phyloP scores from a whole-genome alignment of 129 eudicot genomes.

The Dittrichia graveolens region DNA sequence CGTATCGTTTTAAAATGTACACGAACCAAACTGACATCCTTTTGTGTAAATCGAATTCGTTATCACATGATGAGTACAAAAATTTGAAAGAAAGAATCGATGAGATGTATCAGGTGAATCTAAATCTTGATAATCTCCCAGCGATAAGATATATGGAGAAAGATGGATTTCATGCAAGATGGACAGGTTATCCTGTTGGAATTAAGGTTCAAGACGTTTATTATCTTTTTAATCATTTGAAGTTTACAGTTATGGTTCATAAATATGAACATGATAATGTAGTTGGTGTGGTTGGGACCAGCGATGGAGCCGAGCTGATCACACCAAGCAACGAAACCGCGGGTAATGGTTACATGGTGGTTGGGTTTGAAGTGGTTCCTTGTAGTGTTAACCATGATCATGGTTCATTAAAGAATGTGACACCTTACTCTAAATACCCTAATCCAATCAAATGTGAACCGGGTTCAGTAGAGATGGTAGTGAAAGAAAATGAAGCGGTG shows the following conservation, averaged over 20 bases:
- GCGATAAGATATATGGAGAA: constrained; percentile 38
- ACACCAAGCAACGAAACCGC: constrained; percentile 8
- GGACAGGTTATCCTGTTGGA: constrained; percentile 43
- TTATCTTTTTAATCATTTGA: constrained; percentile 39
- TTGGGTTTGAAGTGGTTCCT: constrained; percentile 45
- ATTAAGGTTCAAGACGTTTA: constrained; percentile 32
- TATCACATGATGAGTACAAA: constrained; percentile 22
- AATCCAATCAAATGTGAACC: constrained; percentile 24
- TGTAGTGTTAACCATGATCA: constrained; percentile 32
- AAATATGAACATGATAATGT: constrained; percentile 33
- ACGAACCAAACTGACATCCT: constrained; percentile 30
- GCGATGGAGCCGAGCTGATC: constrained; percentile 31
- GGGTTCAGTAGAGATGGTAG: constrained; percentile 18
- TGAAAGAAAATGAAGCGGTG: constrained; percentile 30
- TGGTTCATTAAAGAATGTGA: constrained; percentile 21
- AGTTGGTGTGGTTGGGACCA: constrained; percentile 32
- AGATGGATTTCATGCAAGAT: constrained; percentile 26
- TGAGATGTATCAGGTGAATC: constrained; percentile 43
- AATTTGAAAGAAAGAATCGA: constrained; percentile 29
- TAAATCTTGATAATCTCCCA: constrained; percentile 41
- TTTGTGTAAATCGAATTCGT: constrained; percentile 29
- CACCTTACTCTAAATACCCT: constrained; percentile 32
- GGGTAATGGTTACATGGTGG: constrained; percentile 38
- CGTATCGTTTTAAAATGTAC: constrained; percentile 36
- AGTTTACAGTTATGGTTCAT: constrained; percentile 40